Evolutionary conservation across 2,329 filamentous ascomycete species (phyloP).

Genomic region (Fusarium verrucosum): DNA sequence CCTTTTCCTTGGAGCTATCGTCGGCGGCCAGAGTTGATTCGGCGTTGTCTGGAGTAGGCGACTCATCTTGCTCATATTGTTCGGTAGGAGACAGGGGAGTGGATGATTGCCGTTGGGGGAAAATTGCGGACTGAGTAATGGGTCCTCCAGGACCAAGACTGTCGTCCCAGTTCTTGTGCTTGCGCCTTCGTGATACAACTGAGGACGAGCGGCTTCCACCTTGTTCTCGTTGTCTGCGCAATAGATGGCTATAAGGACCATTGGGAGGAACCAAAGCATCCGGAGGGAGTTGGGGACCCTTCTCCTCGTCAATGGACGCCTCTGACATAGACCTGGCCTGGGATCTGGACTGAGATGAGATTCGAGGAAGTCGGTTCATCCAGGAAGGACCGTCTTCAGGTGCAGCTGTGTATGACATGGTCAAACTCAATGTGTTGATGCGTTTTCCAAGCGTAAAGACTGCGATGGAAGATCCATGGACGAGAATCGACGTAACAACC

Average conservation of each 20-base stretch:
- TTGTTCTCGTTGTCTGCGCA: slow-evolving; percentile 85
- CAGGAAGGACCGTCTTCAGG: slow-evolving; percentile 89
- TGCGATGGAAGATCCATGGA: slow-evolving; percentile 97
- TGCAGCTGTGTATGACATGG: slow-evolving; percentile 93
- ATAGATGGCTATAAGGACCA: slow-evolving; percentile 63
- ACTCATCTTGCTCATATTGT: slow-evolving; percentile 44
- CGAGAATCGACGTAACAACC: slow-evolving; percentile 91
- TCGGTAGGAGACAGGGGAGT: slow-evolving; percentile 37
- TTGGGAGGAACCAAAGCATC: slow-evolving; percentile 78
- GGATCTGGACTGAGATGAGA: slow-evolving; percentile 75
- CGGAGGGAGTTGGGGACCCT: slow-evolving; percentile 68
- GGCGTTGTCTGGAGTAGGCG: slow-evolving; percentile 46
- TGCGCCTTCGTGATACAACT: slow-evolving; percentile 68
- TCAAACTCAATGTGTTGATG: slow-evolving; percentile 95
- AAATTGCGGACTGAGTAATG: slow-evolving; percentile 89
- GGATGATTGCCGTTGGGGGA: slow-evolving; percentile 63
- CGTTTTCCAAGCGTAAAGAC: slow-evolving; percentile 98
- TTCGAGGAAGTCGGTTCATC: slow-evolving; percentile 90
- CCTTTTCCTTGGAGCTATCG: slow-evolving; percentile 49
- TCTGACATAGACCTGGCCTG: slow-evolving; percentile 87
- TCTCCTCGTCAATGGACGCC: slow-evolving; percentile 73
- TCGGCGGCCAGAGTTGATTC: slow-evolving; percentile 48
- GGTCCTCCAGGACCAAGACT: slow-evolving; percentile 85
- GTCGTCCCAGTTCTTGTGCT: slow-evolving; percentile 73
- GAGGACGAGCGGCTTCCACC: slow-evolving; percentile 69